Conservation (phyloP, 2,329 filamentous ascomycete species). For the Claviceps spartinae region DNA sequence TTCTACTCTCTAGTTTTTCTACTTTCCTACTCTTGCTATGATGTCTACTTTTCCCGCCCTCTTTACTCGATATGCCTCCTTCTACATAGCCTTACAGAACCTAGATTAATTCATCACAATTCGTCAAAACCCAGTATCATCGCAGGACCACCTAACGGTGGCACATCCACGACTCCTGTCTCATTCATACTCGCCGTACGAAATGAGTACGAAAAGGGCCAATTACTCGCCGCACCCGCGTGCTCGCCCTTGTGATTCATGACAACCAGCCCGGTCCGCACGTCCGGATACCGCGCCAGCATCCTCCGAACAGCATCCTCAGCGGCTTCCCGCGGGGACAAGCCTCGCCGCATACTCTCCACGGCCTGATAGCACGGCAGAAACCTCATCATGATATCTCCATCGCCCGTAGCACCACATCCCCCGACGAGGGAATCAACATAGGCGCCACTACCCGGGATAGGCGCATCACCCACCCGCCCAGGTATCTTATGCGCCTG, state of each 20-base stretch:
- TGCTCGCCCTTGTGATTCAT: slow-evolving; percentile 34
- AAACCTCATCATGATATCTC: slow-evolving; percentile 44
- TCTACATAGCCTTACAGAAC: no score
- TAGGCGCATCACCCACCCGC: slow-evolving; percentile 41
- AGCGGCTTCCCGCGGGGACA: slow-evolving; percentile 33
- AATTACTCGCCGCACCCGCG: slow-evolving; percentile 37
- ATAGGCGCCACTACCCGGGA: slow-evolving; percentile 40
- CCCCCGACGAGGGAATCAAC: slow-evolving; percentile 39
- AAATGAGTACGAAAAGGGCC: slow-evolving; percentile 41
- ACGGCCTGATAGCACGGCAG: slow-evolving; percentile 44
- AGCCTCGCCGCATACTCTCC: slow-evolving; percentile 35
- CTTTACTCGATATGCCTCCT: no score
- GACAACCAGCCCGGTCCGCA: slow-evolving; percentile 37
- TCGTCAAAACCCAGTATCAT: no score
- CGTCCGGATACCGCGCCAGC: slow-evolving; percentile 30
- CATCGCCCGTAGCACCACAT: slow-evolving; percentile 43
- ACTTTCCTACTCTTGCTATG: no score
- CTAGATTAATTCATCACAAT: no score
- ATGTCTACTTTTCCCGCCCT: no score
- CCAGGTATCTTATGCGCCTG: slow-evolving; percentile 40
- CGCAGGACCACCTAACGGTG: slow-evolving; percentile 1
- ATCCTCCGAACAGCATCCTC: slow-evolving; percentile 37
- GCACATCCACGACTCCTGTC: slow-evolving; percentile 30
- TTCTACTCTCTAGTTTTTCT: neutral
- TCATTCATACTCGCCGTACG: slow-evolving; percentile 32